Base-by-base conservation (phyloP, 2,329 filamentous ascomycete genomes). In the Nothophoma quercina region DNA sequence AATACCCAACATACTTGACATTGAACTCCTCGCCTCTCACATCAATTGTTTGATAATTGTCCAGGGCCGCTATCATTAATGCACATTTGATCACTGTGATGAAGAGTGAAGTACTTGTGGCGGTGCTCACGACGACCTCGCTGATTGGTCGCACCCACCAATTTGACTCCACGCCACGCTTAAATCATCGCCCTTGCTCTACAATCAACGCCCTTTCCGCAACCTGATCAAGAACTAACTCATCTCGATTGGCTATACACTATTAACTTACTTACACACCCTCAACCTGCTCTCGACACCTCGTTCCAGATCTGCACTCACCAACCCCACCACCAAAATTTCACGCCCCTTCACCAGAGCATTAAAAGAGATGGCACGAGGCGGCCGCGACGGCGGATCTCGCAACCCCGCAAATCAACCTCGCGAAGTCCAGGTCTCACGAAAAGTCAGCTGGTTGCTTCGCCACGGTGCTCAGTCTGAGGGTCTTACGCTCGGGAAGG, bases 381-480 rank as follows among this genome's bases (percentile, higher is more conserved):
- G 69, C 45, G 69, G 71, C 19, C 64, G 69, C 12, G 69, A 70
- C 41, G 64, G 72, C 48, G 72, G 71, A 2, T 71, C 73, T 50
- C 69, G 60, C 63, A 75, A 65, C 52, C 66, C 70, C 7, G 69
- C 63, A n/a, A 69, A 72, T 35, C 59, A 76, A 47, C 67, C 77
- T 1, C 65, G 79, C 25, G 71, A 78, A 21, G 75, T 78, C 15
- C 72, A 74, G 35, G 75, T 83, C 3, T 82, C 79, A 7, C 79
- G 79, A 60, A 77, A 78, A 32, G 61, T 83, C n/a, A 79, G 76
- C 55, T 81, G 78, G 72, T 71, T 88, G 1, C 76, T 88, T 23
- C 81, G 86, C 21, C 86, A 89, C 70, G 83, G 82, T 2, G 86
- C 86, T 0, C 78, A 80, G 53, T 78, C 81, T 48, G 85, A 88